Evolutionary conservation across 2,329 filamentous ascomycete genomes (phyloP).

Genomic region (Aspergillus candidus): DNA sequence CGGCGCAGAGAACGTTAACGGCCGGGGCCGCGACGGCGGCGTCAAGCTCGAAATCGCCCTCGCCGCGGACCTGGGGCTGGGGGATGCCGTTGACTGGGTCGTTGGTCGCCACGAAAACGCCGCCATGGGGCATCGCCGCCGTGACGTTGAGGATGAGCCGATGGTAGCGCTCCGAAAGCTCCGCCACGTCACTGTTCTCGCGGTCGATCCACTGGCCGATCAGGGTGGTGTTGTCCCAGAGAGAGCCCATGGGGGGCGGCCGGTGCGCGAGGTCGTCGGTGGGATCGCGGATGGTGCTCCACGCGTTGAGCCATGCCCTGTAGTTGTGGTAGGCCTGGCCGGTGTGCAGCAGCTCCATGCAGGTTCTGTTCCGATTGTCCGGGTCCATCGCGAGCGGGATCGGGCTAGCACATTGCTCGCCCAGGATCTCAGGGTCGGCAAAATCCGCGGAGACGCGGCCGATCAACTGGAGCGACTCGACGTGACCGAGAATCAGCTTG

Average conservation of each 20-base stretch:
- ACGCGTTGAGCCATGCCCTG: conserved; percentile 53
- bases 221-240: conserved; percentile 69
- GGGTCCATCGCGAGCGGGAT: conserved; percentile 43
- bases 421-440: conserved; percentile 56
- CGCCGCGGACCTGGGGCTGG: conserved; percentile 61
- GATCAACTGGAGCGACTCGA: conserved; percentile 45
- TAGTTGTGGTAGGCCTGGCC: conserved; percentile 66
- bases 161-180: conserved; percentile 44
- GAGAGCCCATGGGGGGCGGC: conserved; percentile 55
- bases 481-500: conserved; percentile 56
- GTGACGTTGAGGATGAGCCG: conserved; percentile 70
- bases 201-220: conserved; percentile 62
- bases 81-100: conserved; percentile 59
- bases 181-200: conserved; percentile 43
- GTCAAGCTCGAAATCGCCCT: conserved; percentile 62
- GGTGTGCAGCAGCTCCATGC: conserved; percentile 63
- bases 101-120: conserved; percentile 59
- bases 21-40: conserved; percentile 66
- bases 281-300: conserved; percentile 47
- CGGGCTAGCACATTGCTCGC: conserved; percentile 55
- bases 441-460: conserved; percentile 58
- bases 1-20: conserved; percentile 67
- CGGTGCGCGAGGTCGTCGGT: conserved; percentile 43
- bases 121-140: conserved; percentile 69
- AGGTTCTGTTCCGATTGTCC: conserved; percentile 46